Evolutionary conservation across 768 basidiomycete genomes (phyloP), one percentile per base, ranked within the genome.

Genomic region (Lactarius indigo): DNA sequence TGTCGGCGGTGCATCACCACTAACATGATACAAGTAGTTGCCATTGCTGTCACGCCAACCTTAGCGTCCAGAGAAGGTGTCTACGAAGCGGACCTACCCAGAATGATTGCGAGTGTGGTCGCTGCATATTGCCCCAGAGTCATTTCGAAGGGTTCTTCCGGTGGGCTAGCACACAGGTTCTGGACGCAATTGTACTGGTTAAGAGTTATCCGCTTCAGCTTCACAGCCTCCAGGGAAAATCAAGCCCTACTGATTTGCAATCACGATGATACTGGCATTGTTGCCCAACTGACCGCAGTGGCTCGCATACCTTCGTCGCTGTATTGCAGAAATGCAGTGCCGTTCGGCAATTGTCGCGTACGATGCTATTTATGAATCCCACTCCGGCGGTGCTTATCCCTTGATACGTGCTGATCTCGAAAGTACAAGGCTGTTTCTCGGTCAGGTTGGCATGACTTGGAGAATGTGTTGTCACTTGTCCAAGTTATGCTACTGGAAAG

Each of bases 401-500:
- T 4, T 59, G 75, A 69, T 80, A 82, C 5, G 74, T 72, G 30
- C 75, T 78, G 69, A 81, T 79, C 59, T 82, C 81, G 26, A 76
- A 73, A 6, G 76, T 64, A 67, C 82, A 83, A 39, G 76, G 69
- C 64, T 76, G 70, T 20, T 76, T 79, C 13, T 78, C 64, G 10
- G 79, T 77, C 31, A 75, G 76, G 67, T 82, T 79, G 17, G 81
- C 78, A 64, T 74, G 79, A 68, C 79, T 79, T 63, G 35, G 30
- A 63, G 13, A 26, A 12, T 37, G 20, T 23, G 37, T 37, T 13
- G 15, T 41, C 58, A 20, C 13, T 35, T 13, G 1, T 35, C 20
- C 50, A 28, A 26, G 39, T 42, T 30, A 44, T 47, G 74, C 60
- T 13, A 33, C 31, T 15, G n/a, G n/a, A 47, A 42, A 28, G 13